Evolutionary conservation across 805 yeast genomes (phyloP).

Genomic region (Candida tibetensis): DNA sequence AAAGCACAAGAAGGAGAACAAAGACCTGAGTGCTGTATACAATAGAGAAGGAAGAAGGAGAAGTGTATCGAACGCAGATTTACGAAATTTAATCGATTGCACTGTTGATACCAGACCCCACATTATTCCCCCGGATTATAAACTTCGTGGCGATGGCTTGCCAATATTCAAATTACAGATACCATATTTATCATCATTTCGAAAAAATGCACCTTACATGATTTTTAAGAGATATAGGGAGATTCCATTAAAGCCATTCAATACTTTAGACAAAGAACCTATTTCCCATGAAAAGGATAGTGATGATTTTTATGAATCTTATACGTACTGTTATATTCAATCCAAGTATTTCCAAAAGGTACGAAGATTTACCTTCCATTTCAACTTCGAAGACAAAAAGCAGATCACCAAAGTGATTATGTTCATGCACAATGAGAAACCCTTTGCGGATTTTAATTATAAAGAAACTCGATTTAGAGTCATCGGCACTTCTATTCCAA

Average conservation of each 20-base stretch:
- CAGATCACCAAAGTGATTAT: slow-evolving; percentile 19
- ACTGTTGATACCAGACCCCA: slow-evolving; percentile 29
- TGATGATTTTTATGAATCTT: slow-evolving; percentile 31
- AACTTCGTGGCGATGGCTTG: slow-evolving; percentile 31
- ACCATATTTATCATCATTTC: slow-evolving; percentile 36
- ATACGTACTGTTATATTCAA: slow-evolving; percentile 31
- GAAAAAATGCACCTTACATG: slow-evolving; percentile 35
- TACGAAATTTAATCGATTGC: slow-evolving; percentile 1
- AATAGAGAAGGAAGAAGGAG: slow-evolving; percentile 20
- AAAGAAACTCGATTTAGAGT: slow-evolving; percentile 37
- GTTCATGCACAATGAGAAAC: slow-evolving; percentile 35
- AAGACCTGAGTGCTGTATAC: slow-evolving; percentile 19
- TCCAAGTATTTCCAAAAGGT: slow-evolving; percentile 25
- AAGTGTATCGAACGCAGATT: slow-evolving; percentile 8
- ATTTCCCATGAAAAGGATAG: not conserved
- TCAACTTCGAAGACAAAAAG: slow-evolving; percentile 18
- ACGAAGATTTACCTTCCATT: slow-evolving; percentile 29
- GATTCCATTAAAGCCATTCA: slow-evolving; percentile 21
- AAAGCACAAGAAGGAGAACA: slow-evolving; percentile 20
- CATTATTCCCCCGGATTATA: slow-evolving; percentile 31
- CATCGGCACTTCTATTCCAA: slow-evolving; percentile 33
- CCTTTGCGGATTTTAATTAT: slow-evolving; percentile 40
- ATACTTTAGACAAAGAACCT: slow-evolving; percentile 7
- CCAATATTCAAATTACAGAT: slow-evolving; percentile 35
- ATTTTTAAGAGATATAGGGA: slow-evolving; percentile 32